Evolutionary conservation across 225 moss, liverwort and hornwort species (phyloP), one percentile per base, ranked within the genome.

Genomic region (Ulota crispa): DNA sequence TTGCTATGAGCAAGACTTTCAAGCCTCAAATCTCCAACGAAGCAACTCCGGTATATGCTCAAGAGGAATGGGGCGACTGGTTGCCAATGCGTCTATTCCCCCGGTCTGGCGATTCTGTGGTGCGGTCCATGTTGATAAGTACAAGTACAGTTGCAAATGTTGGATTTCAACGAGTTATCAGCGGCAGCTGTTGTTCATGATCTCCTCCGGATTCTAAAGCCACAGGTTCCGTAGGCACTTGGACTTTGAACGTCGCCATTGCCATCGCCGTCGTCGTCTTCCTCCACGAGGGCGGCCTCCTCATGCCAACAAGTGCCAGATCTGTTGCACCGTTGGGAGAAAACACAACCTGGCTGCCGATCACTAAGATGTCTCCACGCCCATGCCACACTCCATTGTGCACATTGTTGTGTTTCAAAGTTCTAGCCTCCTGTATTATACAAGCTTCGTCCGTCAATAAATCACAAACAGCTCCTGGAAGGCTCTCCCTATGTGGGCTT

Each of bases 301-400:
- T 86, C 79, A 78, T 69, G 60, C 82, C 84, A 59, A 70, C 66
- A n/a, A 85, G 80, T 57, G 84, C 82, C 39, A 88, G 70, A 41
- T 88, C 84, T 28, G 79, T 65, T 45, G 79, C 59, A 72, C 80
- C 74, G 21, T 72, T 42, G 31, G 90, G 88, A 55, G 90, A 83
- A 70, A 90, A 90, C 34, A 90, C 90, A 57, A 90, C 90, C 82
- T 91, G 91, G 79, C 89, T 88, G 68, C 91, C 91, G 24, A 91
- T 89, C 26, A 89, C 91, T 52, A 89, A 27, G 37, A 91, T 89
- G 52, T 91, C 88, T 15, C 91, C 82, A 70, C 86, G 91, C 32
- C 91, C 91, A 80, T 91, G 91, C 91, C 91, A 91, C 68, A 91
- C 91, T 78, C 89, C 91, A 50, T 89, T 91, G 42, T 91, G 91